Evolutionary conservation across 805 yeast species (phyloP), one percentile per base, ranked within the genome.

Genomic region (Nakazawaea wyomingensis): DNA sequence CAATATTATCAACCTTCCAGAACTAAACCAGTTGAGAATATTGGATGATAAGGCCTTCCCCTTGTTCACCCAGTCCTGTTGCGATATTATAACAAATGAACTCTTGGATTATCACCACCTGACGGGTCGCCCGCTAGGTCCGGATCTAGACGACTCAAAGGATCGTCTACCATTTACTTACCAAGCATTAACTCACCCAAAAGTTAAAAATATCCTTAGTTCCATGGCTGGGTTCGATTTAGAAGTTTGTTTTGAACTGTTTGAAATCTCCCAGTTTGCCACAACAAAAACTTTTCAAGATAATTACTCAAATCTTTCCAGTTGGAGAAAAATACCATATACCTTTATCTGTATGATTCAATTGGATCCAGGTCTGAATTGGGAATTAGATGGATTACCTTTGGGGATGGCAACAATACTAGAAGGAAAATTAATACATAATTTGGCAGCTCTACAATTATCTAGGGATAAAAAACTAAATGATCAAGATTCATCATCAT

Each of bases 151-250:
- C 9, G 51, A 54, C 18, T 54, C 60, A 33, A 29, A 39, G 41
- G 24, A 50, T 56, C n/a, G 35, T 2, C 56, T 76, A 10, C 81
- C 79, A 0, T 78, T 78, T 51, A 65, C 71, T 1, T 61, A 68
- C 51, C 65, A 62, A 16, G 82, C 82, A 10, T 74, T 80, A 78
- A 68, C 68, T 4, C 71, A 72, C 50, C 74, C 76, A 8, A 64
- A 66, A 50, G 72, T 80, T 2, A 52, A 66, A 46, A 71, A 68
- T 31, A 65, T 74, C 32, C 55, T 78, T 19, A 65, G 69, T 45
- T 59, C 54, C 4, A 72, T 76, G 66, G 74, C 82, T 1, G 80
- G 80, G 0, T 72, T 71, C 24, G 76, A 72, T 8, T 57, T 75
- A 41, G 69, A 67, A 30, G 54, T 69, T 1, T 61, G 74, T 26